These are phyloP conservation scores for Aristolochia californica DNA, from an alignment of 164 flowering plant genomes.

Conservation along the genomic window DNA sequence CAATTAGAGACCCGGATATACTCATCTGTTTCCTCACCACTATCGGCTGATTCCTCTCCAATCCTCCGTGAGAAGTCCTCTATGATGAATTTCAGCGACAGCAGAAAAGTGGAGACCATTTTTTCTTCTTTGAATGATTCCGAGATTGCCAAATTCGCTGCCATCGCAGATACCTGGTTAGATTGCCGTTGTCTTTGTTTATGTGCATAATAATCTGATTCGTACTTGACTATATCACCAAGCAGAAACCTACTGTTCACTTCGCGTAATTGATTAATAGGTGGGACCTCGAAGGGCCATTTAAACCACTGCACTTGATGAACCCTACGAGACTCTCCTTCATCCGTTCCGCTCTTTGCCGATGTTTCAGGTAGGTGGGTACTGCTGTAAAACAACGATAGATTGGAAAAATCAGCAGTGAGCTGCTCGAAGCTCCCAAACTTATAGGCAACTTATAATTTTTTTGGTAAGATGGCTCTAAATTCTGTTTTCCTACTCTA, in stretches of 20 bases:
- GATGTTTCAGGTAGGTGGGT: constrained; percentile 63
- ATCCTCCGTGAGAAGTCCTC: neutral
- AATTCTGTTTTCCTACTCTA: neutral
- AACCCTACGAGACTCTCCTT: constrained; percentile 89
- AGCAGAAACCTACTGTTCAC: neutral
- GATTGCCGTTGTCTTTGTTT: neutral
- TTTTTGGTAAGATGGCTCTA: neutral
- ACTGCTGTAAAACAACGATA: neutral
- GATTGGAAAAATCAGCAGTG: neutral
- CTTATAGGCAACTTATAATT: neutral
- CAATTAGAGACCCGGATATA: too few species aligned
- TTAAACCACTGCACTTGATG: constrained; percentile 79
- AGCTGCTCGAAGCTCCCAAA: neutral
- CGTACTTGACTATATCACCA: neutral
- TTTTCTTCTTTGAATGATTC: constrained; percentile 52
- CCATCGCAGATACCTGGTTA: constrained; percentile 86
- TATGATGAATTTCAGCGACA: neutral
- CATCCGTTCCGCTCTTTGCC: constrained; percentile 79
- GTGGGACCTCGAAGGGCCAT: constrained; percentile 98
- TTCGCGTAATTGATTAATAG: constrained; percentile 20
- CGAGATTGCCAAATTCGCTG: constrained; percentile 70
- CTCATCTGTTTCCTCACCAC: neutral
- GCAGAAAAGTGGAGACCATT: neutral
- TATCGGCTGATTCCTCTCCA: neutral
- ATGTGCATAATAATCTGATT: neutral